Evolutionary conservation across 2,329 filamentous ascomycete genomes (phyloP).

Genomic region (Bipolaris oryzae): DNA sequence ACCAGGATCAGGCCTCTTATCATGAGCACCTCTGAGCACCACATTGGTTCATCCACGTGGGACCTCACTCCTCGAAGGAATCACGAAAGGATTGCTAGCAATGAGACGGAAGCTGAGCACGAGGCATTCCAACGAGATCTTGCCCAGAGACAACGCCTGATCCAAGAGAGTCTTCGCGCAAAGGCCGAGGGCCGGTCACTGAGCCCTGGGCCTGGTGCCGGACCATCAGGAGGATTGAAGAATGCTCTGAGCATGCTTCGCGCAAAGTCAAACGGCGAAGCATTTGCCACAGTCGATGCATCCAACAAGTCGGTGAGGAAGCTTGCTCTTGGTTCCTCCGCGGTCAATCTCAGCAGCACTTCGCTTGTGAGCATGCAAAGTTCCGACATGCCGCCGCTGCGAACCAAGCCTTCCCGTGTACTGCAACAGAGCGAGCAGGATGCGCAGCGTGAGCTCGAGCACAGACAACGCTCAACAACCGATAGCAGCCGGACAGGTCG

Average conservation of each 20-base stretch:
- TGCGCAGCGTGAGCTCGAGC: conserved; percentile 39
- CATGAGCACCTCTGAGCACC: conserved; percentile 19
- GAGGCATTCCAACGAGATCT: conserved; percentile 77
- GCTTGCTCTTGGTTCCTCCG: conserved; percentile 60
- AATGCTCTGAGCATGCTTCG: conserved; percentile 67
- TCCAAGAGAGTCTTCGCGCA: conserved; percentile 74
- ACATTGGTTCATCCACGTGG: conserved; percentile 45
- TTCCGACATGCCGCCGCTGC: conserved; percentile 33
- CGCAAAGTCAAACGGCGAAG: conserved; percentile 70
- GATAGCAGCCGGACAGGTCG: conserved; percentile 42
- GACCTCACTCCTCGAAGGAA: conserved; percentile 56
- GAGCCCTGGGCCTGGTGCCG: conserved; percentile 45
- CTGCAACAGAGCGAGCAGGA: conserved; percentile 45
- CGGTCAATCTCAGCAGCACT: conserved; percentile 46
- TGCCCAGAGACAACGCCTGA: conserved; percentile 70
- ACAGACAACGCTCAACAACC: conserved; percentile 42
- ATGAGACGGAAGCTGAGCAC: conserved; percentile 61
- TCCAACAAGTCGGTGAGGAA: conserved; percentile 65
- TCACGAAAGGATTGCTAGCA: conserved; percentile 58
- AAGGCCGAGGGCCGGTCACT: conserved; percentile 61
- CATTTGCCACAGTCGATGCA: conserved; percentile 61
- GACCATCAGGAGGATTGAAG: conserved; percentile 54
- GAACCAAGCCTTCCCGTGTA: conserved; percentile 41
- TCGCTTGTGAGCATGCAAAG: conserved; percentile 36
- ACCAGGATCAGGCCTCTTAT: conserved; percentile 13